Evolutionary conservation across 441 rosid genomes (phyloP).

Genomic region (Francoa sonchifolia): DNA sequence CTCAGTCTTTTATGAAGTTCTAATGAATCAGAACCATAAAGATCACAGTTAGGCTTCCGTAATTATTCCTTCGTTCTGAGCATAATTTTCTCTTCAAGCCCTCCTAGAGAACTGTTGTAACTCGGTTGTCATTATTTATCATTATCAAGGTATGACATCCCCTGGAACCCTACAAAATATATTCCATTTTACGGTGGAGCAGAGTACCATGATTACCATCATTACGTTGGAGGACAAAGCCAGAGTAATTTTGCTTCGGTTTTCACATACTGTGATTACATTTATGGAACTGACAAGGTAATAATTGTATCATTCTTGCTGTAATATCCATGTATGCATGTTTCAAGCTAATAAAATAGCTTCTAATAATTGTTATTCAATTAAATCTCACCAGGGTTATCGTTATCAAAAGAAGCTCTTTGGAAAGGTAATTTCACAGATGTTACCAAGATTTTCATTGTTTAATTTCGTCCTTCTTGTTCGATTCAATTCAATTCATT

Average conservation of each 20-base stretch:
- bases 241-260: constrained; percentile 90
- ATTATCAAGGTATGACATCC: constrained; percentile 85
- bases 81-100: too few relatives aligned
- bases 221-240: constrained; percentile 84
- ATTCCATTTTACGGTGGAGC: constrained; percentile 91
- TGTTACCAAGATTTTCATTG: background rate
- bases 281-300: constrained; percentile 93
- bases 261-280: constrained; percentile 79
- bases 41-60: too few relatives aligned
- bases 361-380: constrained; percentile 5
- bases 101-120: background rate
- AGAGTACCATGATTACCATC: constrained; percentile 87
- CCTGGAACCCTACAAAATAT: constrained; percentile 68
- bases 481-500: constrained; percentile 8
- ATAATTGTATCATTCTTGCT: background rate
- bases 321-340: background rate
- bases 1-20: too few relatives aligned
- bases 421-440: constrained; percentile 47
- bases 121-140: constrained; percentile 17
- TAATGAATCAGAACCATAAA: too few relatives aligned
- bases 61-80: too few relatives aligned
- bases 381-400: constrained; percentile 68
- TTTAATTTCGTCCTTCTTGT: background rate
- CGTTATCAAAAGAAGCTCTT: constrained; percentile 77
- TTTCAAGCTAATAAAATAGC: constrained; percentile 7